Conservation (phyloP, 2,329 filamentous ascomycete species). For the Botrytis pseudocinerea region DNA sequence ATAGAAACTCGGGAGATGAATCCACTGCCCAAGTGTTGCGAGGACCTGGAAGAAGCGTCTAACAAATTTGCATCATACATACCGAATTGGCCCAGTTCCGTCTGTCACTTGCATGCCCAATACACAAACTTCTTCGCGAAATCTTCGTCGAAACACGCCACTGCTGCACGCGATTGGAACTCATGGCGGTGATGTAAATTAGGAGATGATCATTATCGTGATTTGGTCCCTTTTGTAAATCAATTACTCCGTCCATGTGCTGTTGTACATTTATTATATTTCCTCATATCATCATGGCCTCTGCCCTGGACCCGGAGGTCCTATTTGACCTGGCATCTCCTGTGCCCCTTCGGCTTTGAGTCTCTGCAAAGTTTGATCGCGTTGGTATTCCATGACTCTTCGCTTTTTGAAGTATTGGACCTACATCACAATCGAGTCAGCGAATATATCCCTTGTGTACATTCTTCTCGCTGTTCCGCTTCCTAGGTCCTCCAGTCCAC, state of each 20-base stretch:
- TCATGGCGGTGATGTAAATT: neutral
- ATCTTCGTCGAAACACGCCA: neutral
- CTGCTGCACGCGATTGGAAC: neutral
- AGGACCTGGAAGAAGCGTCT: neutral
- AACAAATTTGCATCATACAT: neutral
- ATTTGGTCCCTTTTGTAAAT: neutral
- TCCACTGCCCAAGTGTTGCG: neutral
- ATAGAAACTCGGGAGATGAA: neutral
- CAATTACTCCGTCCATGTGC: conserved; percentile 9
- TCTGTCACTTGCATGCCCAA: neutral
- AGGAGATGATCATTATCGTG: conserved; percentile 3
- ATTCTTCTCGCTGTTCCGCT: neutral
- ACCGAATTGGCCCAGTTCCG: neutral
- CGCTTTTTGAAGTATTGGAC: conserved; percentile 98
- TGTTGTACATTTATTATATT: conserved; percentile 15
- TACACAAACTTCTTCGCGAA: neutral
- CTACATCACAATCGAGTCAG: conserved; percentile 47
- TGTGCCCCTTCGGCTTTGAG: conserved; percentile 72
- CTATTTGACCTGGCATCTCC: conserved; percentile 49
- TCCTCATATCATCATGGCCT: conserved; percentile 17
- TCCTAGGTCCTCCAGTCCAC: neutral
- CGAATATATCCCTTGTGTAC: conserved; percentile 26
- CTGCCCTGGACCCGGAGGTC: conserved; percentile 24
- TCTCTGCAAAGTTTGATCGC: conserved; percentile 74
- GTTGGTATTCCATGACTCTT: conserved; percentile 87